These are phyloP conservation scores for Byssothecium circinans DNA, from an alignment of 2,329 filamentous ascomycete species.

Conservation along the genomic window DNA sequence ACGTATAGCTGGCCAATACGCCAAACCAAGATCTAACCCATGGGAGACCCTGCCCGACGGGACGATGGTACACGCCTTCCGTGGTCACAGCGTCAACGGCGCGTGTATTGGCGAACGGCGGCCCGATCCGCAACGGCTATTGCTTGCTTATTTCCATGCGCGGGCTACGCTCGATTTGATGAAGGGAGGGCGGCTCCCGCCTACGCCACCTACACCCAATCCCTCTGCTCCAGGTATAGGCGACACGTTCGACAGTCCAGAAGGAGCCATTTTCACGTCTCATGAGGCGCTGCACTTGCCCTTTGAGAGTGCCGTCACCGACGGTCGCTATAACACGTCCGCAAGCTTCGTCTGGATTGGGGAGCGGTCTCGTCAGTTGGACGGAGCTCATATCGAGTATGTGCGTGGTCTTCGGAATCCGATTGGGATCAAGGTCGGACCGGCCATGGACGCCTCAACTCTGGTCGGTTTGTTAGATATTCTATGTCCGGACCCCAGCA, in stretches of 20 bases:
- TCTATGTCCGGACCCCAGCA: background rate
- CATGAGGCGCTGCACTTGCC: slow-evolving; percentile 20
- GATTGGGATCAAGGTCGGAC: slow-evolving; percentile 17
- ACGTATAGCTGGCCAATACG: slow-evolving; percentile 19
- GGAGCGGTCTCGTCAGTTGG: slow-evolving; percentile 17
- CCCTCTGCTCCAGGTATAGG: background rate
- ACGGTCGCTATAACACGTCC: slow-evolving; percentile 13
- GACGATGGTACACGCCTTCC: slow-evolving; percentile 5
- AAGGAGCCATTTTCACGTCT: slow-evolving; percentile 10
- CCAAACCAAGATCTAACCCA: slow-evolving; percentile 14
- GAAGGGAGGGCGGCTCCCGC: background rate
- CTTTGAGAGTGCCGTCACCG: slow-evolving; percentile 12
- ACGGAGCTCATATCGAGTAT: slow-evolving; percentile 19
- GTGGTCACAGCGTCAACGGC: slow-evolving; percentile 12
- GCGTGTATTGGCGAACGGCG: background rate
- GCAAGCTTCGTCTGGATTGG: slow-evolving; percentile 18
- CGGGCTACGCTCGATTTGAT: slow-evolving; percentile 6
- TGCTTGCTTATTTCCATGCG: slow-evolving; percentile 5
- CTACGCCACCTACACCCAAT: background rate
- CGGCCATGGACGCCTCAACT: slow-evolving; percentile 1
- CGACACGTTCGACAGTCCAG: background rate
- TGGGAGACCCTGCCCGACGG: slow-evolving; percentile 8
- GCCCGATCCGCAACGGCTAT: slow-evolving; percentile 4
- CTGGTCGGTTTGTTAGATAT: slow-evolving; percentile 6
- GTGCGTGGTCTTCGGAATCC: slow-evolving; percentile 17